A percentile compares a stretch with the other conserved stretches of the same genome.
These are phyloP conservation scores for Mallotus repandus DNA, from an alignment of 441 rosid species.

Conservation along the genomic window DNA sequence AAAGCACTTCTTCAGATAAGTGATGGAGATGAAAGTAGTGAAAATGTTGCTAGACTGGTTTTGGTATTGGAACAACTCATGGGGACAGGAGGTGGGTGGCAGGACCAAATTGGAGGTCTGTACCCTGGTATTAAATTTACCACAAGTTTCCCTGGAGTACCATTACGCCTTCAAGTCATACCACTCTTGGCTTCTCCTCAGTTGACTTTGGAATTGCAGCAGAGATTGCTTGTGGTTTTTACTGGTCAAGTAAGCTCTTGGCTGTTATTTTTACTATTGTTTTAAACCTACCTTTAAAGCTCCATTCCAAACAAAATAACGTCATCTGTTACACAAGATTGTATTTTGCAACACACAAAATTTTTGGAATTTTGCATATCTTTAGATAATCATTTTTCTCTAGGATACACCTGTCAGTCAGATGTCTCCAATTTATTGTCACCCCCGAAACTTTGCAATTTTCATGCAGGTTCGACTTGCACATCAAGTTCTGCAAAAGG, in stretches of 20 bases:
- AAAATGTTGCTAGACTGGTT: slow-evolving; percentile 84
- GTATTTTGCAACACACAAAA: too few relatives aligned
- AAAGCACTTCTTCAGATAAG: slow-evolving; percentile 75
- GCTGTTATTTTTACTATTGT: not conserved
- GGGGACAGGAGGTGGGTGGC: slow-evolving; percentile 99
- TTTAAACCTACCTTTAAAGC: not conserved
- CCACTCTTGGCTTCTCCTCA: slow-evolving; percentile 71
- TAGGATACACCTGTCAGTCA: not conserved
- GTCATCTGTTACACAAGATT: not conserved
- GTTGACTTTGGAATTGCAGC: slow-evolving; percentile 63
- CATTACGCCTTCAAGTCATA: slow-evolving; percentile 78
- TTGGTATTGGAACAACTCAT: slow-evolving; percentile 88
- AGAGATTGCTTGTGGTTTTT: slow-evolving; percentile 84
- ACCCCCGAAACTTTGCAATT: not conserved
- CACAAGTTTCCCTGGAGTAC: slow-evolving; percentile 83
- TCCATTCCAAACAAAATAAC: not conserved
- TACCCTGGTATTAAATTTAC: slow-evolving; percentile 86
- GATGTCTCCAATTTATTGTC: not conserved
- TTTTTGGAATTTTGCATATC: not conserved
- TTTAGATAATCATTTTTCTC: not conserved
- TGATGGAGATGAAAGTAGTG: slow-evolving; percentile 73
- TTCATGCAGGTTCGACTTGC: slow-evolving; percentile 81
- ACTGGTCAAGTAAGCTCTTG: slow-evolving; percentile 79
- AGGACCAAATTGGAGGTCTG: slow-evolving; percentile 93
- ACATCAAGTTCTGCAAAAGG: slow-evolving; percentile 85